These are phyloP conservation scores for Orbilia brochopaga DNA, from an alignment of 2,329 filamentous ascomycete genomes.

Conservation along the genomic window DNA sequence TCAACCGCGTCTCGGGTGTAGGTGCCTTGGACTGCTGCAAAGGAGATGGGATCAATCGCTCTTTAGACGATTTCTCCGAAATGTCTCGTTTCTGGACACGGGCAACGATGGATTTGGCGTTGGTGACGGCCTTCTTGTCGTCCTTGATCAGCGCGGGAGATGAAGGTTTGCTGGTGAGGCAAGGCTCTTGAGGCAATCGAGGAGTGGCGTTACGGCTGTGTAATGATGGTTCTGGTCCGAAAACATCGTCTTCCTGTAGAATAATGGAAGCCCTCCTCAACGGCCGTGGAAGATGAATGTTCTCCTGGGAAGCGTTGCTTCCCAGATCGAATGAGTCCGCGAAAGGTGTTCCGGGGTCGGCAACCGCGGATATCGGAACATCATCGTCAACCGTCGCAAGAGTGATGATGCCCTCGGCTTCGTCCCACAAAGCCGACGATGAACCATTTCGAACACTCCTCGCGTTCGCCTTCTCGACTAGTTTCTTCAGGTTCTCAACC, in stretches of 20 bases:
- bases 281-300: conserved; percentile 40
- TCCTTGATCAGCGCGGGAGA: conserved; percentile 49
- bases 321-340: conserved; percentile 41
- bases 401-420: conserved; percentile 85
- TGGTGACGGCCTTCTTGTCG: conserved; percentile 44
- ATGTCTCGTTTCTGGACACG: conserved; percentile 46
- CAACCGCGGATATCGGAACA: conserved; percentile 56
- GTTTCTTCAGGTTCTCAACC: conserved; percentile 78
- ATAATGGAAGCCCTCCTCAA: conserved; percentile 52
- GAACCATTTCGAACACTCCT: conserved; percentile 70
- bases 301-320: conserved; percentile 47
- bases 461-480: conserved; percentile 72
- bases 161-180: conserved; percentile 43
- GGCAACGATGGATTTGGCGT: conserved; percentile 46
- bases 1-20: conserved; percentile 37
- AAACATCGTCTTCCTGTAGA: conserved; percentile 55
- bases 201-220: conserved; percentile 48
- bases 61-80: conserved; percentile 35
- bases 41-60: conserved; percentile 42
- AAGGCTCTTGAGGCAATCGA: conserved; percentile 44
- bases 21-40: conserved; percentile 45
- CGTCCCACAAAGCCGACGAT: conserved; percentile 71
- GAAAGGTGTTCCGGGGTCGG: conserved; percentile 29
- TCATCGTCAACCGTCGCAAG: conserved; percentile 75
- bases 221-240: conserved; percentile 50